These are phyloP conservation scores for Ceratobasidium sp. DNA, from an alignment of 1,284 basidiomycete genomes.

Conservation along the genomic window DNA sequence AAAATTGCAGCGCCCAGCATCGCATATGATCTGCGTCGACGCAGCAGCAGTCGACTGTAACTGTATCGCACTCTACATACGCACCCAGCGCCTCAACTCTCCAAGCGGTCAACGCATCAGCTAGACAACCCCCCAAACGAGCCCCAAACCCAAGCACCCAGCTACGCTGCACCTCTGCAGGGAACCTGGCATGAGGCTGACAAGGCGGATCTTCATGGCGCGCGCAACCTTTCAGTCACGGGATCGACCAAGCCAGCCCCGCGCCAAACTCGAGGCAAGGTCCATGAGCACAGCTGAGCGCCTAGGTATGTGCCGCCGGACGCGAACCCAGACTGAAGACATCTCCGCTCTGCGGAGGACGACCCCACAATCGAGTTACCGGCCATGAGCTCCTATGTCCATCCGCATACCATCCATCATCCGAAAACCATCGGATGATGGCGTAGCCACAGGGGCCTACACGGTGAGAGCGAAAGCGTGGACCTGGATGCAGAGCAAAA, in stretches of 20 bases:
- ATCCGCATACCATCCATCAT: conserved; percentile 1
- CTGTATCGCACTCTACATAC: no score
- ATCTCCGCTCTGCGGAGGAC: background rate
- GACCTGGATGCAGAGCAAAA: background rate
- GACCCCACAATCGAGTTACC: no score
- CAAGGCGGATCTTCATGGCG: conserved; percentile 26
- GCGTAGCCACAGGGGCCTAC: conserved; percentile 18
- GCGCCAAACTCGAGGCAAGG: background rate
- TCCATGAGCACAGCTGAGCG: background rate
- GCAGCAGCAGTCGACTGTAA: background rate
- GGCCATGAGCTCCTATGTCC: background rate
- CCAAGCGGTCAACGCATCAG: background rate
- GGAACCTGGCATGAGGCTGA: background rate
- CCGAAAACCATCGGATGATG: background rate
- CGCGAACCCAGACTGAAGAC: background rate
- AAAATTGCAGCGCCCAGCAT: conserved; percentile 21
- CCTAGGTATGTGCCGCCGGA: background rate
- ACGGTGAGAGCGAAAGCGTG: conserved; percentile 20
- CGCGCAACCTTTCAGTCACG: conserved; percentile 34
- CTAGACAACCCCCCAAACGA: background rate
- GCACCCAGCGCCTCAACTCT: conserved; percentile 17
- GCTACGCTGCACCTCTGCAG: background rate
- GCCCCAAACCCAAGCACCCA: background rate
- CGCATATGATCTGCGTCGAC: background rate
- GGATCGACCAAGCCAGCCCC: conserved; percentile 7